Percentiles rank a stretch among this genome's conserved stretches.
Evolutionary conservation across 306 rosid genomes (phyloP).

Genomic region (Casuarina cunninghamiana): DNA sequence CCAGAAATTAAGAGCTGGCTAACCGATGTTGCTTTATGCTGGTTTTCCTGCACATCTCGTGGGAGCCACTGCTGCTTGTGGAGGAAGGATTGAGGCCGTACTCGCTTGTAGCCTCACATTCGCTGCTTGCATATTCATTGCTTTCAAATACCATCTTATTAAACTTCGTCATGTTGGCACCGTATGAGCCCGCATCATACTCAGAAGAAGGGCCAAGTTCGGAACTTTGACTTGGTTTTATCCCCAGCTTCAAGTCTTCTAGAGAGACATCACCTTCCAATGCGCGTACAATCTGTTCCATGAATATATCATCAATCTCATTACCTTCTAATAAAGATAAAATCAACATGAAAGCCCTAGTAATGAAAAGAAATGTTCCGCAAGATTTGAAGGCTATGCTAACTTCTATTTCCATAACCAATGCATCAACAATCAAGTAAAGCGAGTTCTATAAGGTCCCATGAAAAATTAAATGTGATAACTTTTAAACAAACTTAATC

Average conservation of each 20-base stretch:
- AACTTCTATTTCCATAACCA: too few species aligned
- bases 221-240: conserved; percentile 49
- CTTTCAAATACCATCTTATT: conserved; percentile 45
- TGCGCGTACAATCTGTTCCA: conserved; percentile 62
- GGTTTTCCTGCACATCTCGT: conserved; percentile 10
- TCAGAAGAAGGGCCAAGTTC: conserved; percentile 34
- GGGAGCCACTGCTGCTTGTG: conserved; percentile 56
- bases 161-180: conserved; percentile 55
- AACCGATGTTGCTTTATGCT: conserved; percentile 16
- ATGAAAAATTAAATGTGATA: too few species aligned
- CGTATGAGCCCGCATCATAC: conserved; percentile 44
- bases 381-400: too few species aligned
- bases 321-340: not conserved
- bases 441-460: too few species aligned
- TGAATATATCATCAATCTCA: conserved; percentile 10
- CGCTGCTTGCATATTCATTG: conserved; percentile 49
- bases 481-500: not conserved
- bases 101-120: conserved; percentile 60
- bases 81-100: conserved; percentile 61
- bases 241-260: conserved; percentile 56
- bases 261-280: conserved; percentile 77
- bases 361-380: too few species aligned
- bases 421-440: too few species aligned
- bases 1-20: not conserved
- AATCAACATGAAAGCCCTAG: not conserved